Percentiles rank a stretch among this genome's conserved stretches.
phyloP scores from a whole-genome alignment of 495 filamentous ascomycete species.

The Lichina pygmaea region DNA sequence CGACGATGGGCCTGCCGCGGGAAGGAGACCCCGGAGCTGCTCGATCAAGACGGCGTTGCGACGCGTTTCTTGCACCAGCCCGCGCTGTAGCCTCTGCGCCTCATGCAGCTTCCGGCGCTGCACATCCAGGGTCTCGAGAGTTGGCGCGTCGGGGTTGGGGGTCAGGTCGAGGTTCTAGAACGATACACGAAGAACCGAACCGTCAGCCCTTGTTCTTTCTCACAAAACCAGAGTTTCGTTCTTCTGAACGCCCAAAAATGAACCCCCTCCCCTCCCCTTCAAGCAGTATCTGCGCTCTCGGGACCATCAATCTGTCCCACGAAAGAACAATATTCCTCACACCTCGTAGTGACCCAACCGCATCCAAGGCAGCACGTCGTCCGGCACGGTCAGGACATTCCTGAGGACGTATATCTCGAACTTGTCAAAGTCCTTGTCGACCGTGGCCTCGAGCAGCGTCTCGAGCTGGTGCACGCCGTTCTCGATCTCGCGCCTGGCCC shows the following conservation, averaged over 20 bases:
- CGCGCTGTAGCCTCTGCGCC: slow-evolving; percentile 48
- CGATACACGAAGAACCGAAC: neutral
- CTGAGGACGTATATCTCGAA: slow-evolving; percentile 65
- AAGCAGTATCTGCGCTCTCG: too few species aligned
- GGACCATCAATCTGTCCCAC: too few species aligned
- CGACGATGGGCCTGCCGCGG: slow-evolving; percentile 10
- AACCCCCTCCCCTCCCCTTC: neutral
- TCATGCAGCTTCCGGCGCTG: slow-evolving; percentile 59
- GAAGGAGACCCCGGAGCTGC: slow-evolving; percentile 31
- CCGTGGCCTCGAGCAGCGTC: slow-evolving; percentile 61
- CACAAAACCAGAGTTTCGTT: neutral
- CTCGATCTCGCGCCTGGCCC: slow-evolving; percentile 54
- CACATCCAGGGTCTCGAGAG: slow-evolving; percentile 32
- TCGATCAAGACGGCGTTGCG: slow-evolving; percentile 47
- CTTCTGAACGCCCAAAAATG: neutral
- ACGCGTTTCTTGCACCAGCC: slow-evolving; percentile 45
- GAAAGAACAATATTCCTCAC: neutral
- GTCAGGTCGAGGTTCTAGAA: slow-evolving; percentile 5
- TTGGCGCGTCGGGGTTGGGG: slow-evolving; percentile 18
- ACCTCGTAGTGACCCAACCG: slow-evolving; percentile 68
- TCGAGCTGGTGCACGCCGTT: slow-evolving; percentile 80
- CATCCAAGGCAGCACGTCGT: slow-evolving; percentile 50
- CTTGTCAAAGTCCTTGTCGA: slow-evolving; percentile 56
- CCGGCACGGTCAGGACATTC: slow-evolving; percentile 59
- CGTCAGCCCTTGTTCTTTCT: neutral